phyloP scores from a whole-genome alignment of 768 basidiomycete genomes.

The Mycena venus region DNA sequence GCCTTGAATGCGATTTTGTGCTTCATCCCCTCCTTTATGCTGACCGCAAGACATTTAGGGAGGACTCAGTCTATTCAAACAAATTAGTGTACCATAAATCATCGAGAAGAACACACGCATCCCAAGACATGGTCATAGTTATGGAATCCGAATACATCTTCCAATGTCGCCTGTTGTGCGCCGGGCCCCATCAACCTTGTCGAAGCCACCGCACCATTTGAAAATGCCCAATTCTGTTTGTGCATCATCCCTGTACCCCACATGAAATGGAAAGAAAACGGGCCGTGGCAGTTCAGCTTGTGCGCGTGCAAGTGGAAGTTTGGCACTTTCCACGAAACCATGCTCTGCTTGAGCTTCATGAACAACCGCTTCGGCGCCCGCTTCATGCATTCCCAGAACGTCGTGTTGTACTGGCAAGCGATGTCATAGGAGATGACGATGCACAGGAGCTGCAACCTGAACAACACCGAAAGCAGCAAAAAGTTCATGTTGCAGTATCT shows the following conservation, averaged over 20 bases:
- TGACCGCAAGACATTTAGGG: not conserved
- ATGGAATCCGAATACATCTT: not conserved
- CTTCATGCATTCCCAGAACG: not conserved
- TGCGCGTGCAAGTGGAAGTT: constrained; percentile 16
- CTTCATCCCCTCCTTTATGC: not conserved
- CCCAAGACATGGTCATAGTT: not conserved
- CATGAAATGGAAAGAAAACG: constrained; percentile 4
- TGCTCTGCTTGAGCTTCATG: not conserved
- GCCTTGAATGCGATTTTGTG: not conserved
- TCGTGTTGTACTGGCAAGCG: not conserved
- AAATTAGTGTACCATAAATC: too few species aligned
- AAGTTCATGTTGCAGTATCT: not conserved
- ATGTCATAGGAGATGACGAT: not conserved
- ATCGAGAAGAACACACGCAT: not conserved
- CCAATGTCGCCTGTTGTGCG: not conserved
- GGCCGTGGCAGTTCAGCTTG: not conserved
- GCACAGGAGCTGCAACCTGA: not conserved
- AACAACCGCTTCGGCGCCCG: too few species aligned
- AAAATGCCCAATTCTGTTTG: constrained; percentile 7
- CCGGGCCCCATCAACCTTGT: constrained; percentile 1
- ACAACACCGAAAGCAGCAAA: not conserved
- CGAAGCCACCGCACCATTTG: not conserved
- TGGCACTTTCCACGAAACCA: constrained; percentile 22
- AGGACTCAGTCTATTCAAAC: not conserved
- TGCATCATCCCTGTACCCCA: not conserved